phyloP scores from a whole-genome alignment of 2,329 filamentous ascomycete species.

The Ustilaginoidea virens region DNA sequence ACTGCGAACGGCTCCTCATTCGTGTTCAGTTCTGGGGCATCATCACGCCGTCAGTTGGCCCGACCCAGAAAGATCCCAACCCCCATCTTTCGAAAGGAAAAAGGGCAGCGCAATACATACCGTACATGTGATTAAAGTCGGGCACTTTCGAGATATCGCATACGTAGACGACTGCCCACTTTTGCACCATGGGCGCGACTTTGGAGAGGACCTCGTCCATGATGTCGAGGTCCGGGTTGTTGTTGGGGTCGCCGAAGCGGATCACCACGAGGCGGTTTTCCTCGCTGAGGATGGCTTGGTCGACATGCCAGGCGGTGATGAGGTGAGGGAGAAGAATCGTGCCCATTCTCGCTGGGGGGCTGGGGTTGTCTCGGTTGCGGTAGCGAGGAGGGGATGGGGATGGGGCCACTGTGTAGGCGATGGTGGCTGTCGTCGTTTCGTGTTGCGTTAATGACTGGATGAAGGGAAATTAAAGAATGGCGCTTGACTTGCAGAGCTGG shows the following conservation, averaged over 20 bases:
- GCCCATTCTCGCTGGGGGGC: constrained; percentile 36
- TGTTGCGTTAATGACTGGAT: no score
- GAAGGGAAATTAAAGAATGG: no score
- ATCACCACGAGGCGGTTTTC: constrained; percentile 89
- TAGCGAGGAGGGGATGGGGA: no score
- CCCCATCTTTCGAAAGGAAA: not conserved
- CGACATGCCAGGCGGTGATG: constrained; percentile 89
- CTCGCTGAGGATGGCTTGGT: constrained; percentile 79
- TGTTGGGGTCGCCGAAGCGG: constrained; percentile 52
- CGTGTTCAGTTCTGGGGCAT: constrained; percentile 5
- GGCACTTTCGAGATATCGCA: constrained; percentile 86
- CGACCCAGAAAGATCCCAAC: not conserved
- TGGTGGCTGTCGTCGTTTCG: no score
- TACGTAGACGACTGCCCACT: constrained; percentile 82
- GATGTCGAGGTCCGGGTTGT: constrained; percentile 64
- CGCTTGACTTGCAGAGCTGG: no score
- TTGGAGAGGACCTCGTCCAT: constrained; percentile 89
- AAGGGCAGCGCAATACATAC: constrained; percentile 14
- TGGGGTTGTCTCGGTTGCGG: not conserved
- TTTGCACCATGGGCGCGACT: constrained; percentile 87
- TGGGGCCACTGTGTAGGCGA: no score
- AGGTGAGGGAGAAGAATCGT: constrained; percentile 89
- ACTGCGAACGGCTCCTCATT: constrained; percentile 65
- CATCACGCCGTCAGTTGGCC: not conserved
- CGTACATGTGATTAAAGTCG: constrained; percentile 95